Percentiles rank a stretch among this genome's conserved stretches.
Conservation (phyloP, 257 asterid species). For the Solanum piurae region DNA sequence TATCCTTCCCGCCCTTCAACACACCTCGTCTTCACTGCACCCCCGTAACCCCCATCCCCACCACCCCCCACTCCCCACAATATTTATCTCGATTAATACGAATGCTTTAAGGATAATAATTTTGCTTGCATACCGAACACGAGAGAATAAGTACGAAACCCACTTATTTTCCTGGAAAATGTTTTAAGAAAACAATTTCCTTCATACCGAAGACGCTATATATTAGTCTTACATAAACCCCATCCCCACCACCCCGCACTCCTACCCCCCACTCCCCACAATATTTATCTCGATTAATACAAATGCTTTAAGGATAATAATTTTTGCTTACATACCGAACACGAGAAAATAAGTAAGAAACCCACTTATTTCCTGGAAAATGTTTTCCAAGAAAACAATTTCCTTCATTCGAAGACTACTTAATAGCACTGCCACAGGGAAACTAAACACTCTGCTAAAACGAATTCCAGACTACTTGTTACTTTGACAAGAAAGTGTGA, state of each 20-base stretch:
- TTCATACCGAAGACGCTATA: neutral
- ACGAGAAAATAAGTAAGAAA: neutral
- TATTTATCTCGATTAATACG: neutral
- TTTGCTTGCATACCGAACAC: neutral
- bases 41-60: neutral
- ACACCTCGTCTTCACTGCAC: neutral
- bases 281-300: neutral
- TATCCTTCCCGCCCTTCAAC: neutral
- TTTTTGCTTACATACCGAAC: neutral
- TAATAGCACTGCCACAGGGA: neutral
- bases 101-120: neutral
- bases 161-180: neutral
- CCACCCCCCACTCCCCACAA: neutral
- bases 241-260: neutral
- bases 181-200: neutral
- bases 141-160: neutral
- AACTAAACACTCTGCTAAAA: neutral
- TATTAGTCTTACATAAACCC: neutral
- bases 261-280: neutral
- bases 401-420: neutral
- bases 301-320: neutral
- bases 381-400: neutral
- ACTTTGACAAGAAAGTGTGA: neutral
- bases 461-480: neutral
- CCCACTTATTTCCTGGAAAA: neutral